Evolutionary conservation across 1,139 yeast genomes (phyloP), one percentile per base, ranked within the genome.

Genomic region (Kodamaea anthophila): DNA sequence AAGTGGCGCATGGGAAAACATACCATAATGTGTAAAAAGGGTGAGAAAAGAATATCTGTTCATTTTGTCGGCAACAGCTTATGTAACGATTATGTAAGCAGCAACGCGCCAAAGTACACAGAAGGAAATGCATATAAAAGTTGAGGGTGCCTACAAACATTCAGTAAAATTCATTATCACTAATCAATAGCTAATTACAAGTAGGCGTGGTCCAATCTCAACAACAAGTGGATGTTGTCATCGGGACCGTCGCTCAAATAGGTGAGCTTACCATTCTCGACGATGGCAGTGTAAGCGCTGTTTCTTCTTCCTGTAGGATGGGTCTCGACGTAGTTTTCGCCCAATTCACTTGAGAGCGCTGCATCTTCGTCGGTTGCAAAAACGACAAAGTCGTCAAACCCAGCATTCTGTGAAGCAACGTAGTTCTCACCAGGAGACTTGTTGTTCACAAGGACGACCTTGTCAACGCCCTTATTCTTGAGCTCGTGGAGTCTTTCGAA

Each of bases 351-450:
- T 33, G 86, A 71, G 47, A 83, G 77, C 22, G 59, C 58, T 29
- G 80, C 80, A 35, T 70, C 71, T 26, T 85, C 76, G 53, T 87
- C 96, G 40, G 80, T 65, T 30, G 79, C 94, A 53, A 84, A 84
- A 44, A 77, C 68, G 35, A 81, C 54, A 37, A 46, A 59, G 36
- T 58, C 70, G 50, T 43, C 62, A 31, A 32, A 34, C 5, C 46
- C 49, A 11, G 37, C 29, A 3, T 38, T 27, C 30, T 39, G 36
- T 18, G 41, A 35, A 39, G 45, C 39, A 7, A 39, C 39, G 26
- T 36, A 36, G 32, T 44, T 45, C 14, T 37, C 43, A 14, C 33
- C 85, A 18, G 96, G 84, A 46, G 83, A 86, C 58, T 86, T 87
- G 37, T 84, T 82, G 31, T 93, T 72, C 37, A 84, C 52, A 18